Conservation (phyloP, 176 grass and related monocot species). For the Triticum dicoccoides region DNA sequence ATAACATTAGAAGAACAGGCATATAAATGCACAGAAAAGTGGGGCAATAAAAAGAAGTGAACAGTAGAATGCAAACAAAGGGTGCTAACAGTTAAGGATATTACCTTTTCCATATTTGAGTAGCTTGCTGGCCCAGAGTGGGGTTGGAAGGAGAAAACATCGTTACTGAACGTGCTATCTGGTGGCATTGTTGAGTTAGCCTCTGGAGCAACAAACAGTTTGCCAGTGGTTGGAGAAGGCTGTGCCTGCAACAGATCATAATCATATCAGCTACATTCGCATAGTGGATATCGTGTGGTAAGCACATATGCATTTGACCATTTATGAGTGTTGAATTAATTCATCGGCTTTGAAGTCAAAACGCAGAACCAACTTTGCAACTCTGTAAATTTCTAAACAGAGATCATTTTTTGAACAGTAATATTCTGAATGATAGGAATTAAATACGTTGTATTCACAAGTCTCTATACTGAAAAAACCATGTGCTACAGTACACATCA, state of each 20-base stretch:
- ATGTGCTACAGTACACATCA: background rate
- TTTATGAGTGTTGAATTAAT: background rate
- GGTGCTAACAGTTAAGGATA: background rate
- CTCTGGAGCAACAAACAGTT: constrained; percentile 41
- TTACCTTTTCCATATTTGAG: constrained; percentile 55
- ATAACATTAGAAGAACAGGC: background rate
- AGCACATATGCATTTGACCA: background rate
- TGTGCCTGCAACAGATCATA: constrained; percentile 61
- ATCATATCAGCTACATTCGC: background rate
- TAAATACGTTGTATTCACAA: background rate
- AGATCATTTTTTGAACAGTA: constrained; percentile 10
- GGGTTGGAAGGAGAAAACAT: constrained; percentile 79
- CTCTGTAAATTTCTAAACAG: constrained; percentile 1
- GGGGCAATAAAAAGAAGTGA: constrained; percentile 8
- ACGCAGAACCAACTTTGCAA: constrained; percentile 1
- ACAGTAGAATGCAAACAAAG: background rate
- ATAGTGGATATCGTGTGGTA: constrained; percentile 18
- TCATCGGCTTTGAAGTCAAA: background rate
- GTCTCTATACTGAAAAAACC: constrained; percentile 17
- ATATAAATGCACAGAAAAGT: constrained; percentile 5
- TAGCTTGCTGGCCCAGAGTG: constrained; percentile 47
- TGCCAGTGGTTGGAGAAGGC: constrained; percentile 90
- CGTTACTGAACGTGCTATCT: constrained; percentile 44
- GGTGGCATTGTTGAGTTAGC: constrained; percentile 31
- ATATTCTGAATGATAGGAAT: background rate